Evolutionary conservation across 108 stramenopile genomes (phyloP), one percentile per base, ranked within the genome.

Genomic region (Cyclotella baltica): DNA sequence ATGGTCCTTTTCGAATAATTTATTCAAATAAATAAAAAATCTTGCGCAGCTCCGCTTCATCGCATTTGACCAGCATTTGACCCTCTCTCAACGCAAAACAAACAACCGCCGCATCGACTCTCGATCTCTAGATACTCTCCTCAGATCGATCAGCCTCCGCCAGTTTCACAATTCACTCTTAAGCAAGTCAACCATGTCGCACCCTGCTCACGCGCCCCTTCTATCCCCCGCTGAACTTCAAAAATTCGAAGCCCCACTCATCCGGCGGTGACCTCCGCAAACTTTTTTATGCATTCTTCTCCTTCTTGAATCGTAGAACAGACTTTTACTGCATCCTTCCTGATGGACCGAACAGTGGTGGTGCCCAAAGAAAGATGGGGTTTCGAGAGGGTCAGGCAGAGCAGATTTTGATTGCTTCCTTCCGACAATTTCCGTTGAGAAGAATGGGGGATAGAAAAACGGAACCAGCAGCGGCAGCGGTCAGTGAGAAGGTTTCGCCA

Each of bases 331-430:
- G 89, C 19, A 84, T 94, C 48, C 90, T 84, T 63, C 84, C 88
- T 59, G 85, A 83, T 11, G 88, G 87, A n/a, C n/a, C 70, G 91
- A 89, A 73, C 78, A 48, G 47, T n/a, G 47, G 4, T n/a, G 47
- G 47, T 16, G 47, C 19, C 2, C 67, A 5, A 40, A 53, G 13
- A 34, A 74, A 48, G 74, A 70, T 27, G 81, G 86, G 95, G 52
- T 96, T 96, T 69, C 50, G 47, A 35, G 86, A 92, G 73, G 95
- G 95, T 35, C 90, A 94, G 63, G 95, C 95, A 5, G 93, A 94
- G 66, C 90, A 92, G 71, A 71, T 96, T 27, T 66, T 96, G 68
- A 40, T 94, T 64, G 91, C 90, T 0, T 86, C 92, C 33, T 94
- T 93, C 84, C 88, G 92, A 8, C 92, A 96, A 75, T 94, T 92